phyloP scores from a whole-genome alignment of 345 rosid genomes.

The Alliaria petiolata region DNA sequence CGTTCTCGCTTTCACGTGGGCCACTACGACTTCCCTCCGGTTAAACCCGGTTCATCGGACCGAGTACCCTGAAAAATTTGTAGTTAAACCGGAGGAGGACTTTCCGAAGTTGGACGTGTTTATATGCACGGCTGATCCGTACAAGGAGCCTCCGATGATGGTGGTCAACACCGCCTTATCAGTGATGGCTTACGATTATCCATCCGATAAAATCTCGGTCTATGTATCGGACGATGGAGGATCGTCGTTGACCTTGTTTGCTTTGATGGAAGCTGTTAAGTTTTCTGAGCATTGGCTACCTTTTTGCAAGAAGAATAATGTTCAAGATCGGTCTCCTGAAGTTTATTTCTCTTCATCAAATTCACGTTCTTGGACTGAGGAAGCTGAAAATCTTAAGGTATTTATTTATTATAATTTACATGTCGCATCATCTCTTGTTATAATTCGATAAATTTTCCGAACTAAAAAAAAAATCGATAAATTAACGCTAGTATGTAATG shows the following conservation, averaged over 20 bases:
- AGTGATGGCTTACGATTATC: slow-evolving; percentile 76
- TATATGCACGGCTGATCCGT: slow-evolving; percentile 89
- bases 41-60: slow-evolving; percentile 38
- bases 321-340: slow-evolving; percentile 51
- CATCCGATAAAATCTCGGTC: slow-evolving; percentile 59
- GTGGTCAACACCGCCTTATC: slow-evolving; percentile 75
- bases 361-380: slow-evolving; percentile 17
- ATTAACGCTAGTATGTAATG: too few species aligned
- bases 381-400: slow-evolving; percentile 52
- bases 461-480: too few species aligned
- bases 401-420: neutral
- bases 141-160: slow-evolving; percentile 73
- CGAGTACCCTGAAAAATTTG: slow-evolving; percentile 47
- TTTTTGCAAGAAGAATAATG: slow-evolving; percentile 47
- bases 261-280: slow-evolving; percentile 67
- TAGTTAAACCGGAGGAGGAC: slow-evolving; percentile 33
- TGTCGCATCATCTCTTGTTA: too few species aligned
- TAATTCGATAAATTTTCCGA: too few species aligned
- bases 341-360: slow-evolving; percentile 48
- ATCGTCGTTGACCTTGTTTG: slow-evolving; percentile 65
- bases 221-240: slow-evolving; percentile 92
- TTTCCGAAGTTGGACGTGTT: slow-evolving; percentile 66
- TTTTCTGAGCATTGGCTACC: slow-evolving; percentile 76
- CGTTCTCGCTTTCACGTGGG: slow-evolving; percentile 68
- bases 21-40: slow-evolving; percentile 36